Evolutionary conservation across 495 filamentous ascomycete genomes (phyloP), one percentile per base, ranked within the genome.

Genomic region (Neurospora sp.): DNA sequence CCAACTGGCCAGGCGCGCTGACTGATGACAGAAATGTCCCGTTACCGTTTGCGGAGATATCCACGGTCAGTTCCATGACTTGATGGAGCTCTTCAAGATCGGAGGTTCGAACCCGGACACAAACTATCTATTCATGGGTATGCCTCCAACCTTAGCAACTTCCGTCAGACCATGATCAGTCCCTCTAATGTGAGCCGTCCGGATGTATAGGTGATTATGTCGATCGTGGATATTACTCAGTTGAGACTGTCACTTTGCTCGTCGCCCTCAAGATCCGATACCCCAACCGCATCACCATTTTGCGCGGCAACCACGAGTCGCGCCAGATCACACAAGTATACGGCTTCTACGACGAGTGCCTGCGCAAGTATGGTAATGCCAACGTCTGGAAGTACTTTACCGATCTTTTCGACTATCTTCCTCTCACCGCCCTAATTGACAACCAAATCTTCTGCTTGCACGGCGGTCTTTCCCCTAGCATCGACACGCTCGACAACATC

Each of bases 361-460:
- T 98, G 70, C 91, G 94, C 78, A 98, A 98, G 86, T 98, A 98
- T 79, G 94, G 94, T 83, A 98, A 97, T 80, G 96, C 96, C 74
- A 98, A 98, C 80, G 96, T 99, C 75, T 99, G 96, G 96, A 98
- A 97, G 88, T 98, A 92, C 85, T 99, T 98, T 83, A 98, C 96
- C 77, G 96, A 99, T 81, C 90, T 99, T 41, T 98, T 99, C 86
- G 96, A 99, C 85, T 99, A 94, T 84, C 93, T 99, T 48, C 96
- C 96, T 75, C 91, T 99, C 80, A 99, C 96, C 75, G 96, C 96
- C 73, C 89, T 99, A 75, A 99, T 99, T 66, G 53, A 66, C 53
- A 66, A 66, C 53, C 53, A 66, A 66, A 66, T 99, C 82, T 99
- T 99, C 89, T 99, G 96, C 85, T 90, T 99, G 70, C 96, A 99